Conservation (phyloP, 495 filamentous ascomycete species). For the Tetracladium marchalianum region DNA sequence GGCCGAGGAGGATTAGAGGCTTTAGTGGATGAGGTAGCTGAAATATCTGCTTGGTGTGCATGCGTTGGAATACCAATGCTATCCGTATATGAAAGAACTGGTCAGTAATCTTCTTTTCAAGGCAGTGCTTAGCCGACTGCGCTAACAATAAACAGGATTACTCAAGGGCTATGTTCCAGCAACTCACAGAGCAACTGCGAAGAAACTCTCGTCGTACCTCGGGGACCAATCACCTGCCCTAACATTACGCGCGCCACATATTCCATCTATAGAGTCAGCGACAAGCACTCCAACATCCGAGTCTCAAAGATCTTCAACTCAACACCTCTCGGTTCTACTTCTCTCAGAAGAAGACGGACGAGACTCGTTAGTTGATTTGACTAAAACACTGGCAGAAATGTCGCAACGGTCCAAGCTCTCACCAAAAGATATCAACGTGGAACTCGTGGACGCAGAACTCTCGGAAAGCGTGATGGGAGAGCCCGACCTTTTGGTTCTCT, state of each 20-base stretch:
- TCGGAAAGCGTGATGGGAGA: constrained; percentile 60
- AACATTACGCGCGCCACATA: constrained; percentile 67
- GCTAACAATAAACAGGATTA: constrained; percentile 44
- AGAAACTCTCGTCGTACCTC: constrained; percentile 76
- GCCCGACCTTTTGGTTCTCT: constrained; percentile 82
- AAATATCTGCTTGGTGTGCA: constrained; percentile 85
- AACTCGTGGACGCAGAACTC: constrained; percentile 87
- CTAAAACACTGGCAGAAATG: constrained; percentile 91
- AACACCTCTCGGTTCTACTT: constrained; percentile 71
- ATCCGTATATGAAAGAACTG: constrained; percentile 85
- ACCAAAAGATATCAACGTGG: constrained; percentile 65
- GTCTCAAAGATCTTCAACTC: constrained; percentile 9
- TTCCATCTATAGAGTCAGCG: constrained; percentile 40
- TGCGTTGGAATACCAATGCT: constrained; percentile 75
- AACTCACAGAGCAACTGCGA: constrained; percentile 60
- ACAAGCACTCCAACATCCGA: constrained; percentile 18
- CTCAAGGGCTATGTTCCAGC: constrained; percentile 77
- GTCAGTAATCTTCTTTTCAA: constrained; percentile 33
- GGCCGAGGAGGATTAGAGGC: constrained; percentile 60
- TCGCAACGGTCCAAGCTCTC: constrained; percentile 77
- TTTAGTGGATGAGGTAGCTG: constrained; percentile 80
- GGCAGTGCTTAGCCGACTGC: background rate
- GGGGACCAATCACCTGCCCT: constrained; percentile 59
- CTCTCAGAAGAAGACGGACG: constrained; percentile 82
- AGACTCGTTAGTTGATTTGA: constrained; percentile 88